Base-by-base conservation (phyloP, 1,139 yeast species). In the Candida labiduridarum region DNA sequence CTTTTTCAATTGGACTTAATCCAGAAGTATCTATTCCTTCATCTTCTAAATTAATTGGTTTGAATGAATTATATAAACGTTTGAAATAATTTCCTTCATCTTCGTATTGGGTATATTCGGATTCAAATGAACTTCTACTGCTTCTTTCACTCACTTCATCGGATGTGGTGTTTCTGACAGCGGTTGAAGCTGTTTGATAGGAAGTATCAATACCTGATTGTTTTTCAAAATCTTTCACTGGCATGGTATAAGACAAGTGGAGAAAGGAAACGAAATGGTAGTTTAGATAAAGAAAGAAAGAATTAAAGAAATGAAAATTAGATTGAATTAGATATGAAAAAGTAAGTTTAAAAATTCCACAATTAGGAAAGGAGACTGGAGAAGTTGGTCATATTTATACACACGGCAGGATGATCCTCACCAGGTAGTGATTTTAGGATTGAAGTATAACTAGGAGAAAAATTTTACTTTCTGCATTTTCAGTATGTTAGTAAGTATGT, bases 1-100 rank as follows among this genome's bases (percentile, higher is more conserved):
- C 65, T 53, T 64, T 67, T 55, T 74, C 79, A 52, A 71, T 56
- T 29, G 68, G 72, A 3, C 67, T 63, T 44, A 62, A 55, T 8
- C 46, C 50, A 1, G 61, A 52, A 34, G 66, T 58, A 54, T 74
- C 79, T 46, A 71, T 59, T 3, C 78, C 78, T 31, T 70, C 74
- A 2, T 70, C 75, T 49, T 74, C 78, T 44, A 74, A 62, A 50
- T 74, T 56, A 42, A 72, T 66, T n/a, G 77, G 76, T 53, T 66
- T 71, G 66, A 75, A 75, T 5, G 77, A 67, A 56, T 74, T 69
- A 14, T 68, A 48, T 41, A 74, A 64, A 12, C 51, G 27, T 22
- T 38, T 46, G 41, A 18, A 43, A 27, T 22, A 40, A 27, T 46
- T 46, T 14, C 41, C 41, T 34, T 19, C 22, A 19, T 19, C 41